Evolutionary conservation across 1,284 basidiomycete genomes (phyloP).

Genomic region (Laetiporus sulphureus): DNA sequence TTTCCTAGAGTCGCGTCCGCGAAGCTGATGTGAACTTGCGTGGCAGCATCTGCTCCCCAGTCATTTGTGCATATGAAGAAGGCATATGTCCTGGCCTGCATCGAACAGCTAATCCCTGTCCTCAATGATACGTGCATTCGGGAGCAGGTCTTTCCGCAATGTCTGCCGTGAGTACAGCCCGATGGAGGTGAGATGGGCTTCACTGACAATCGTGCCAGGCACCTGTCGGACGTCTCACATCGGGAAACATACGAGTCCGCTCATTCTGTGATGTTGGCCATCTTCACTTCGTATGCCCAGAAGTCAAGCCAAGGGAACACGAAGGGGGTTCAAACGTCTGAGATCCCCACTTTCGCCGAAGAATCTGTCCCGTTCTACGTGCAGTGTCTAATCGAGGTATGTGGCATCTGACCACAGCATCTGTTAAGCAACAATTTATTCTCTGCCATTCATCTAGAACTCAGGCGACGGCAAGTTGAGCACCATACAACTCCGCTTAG

Average conservation of each 20-base stretch:
- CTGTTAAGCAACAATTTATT: not conserved
- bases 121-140: slow-evolving; percentile 42
- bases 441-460: slow-evolving; percentile 39
- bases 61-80: slow-evolving; percentile 40
- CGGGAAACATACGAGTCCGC: slow-evolving; percentile 70
- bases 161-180: slow-evolving; percentile 45
- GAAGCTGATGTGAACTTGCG: not conserved
- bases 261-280: slow-evolving; percentile 66
- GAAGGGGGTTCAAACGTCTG: slow-evolving; percentile 3
- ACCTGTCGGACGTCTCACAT: slow-evolving; percentile 46
- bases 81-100: slow-evolving; percentile 55
- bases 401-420: slow-evolving; percentile 12
- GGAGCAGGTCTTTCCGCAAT: slow-evolving; percentile 47
- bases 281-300: slow-evolving; percentile 55
- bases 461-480: slow-evolving; percentile 51
- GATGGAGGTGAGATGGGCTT: too few relatives aligned
- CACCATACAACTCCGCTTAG: slow-evolving; percentile 54
- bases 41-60: slow-evolving; percentile 2
- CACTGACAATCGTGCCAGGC: slow-evolving; percentile 30
- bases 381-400: slow-evolving; percentile 57
- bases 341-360: slow-evolving; percentile 33
- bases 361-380: slow-evolving; percentile 64
- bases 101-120: slow-evolving; percentile 64
- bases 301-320: slow-evolving; percentile 20
- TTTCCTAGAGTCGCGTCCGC: not conserved